Evolutionary conservation across 371 early-diverging fungal species (phyloP), one percentile per base, ranked within the genome.

Genomic region (Phascolomyces articulosus): DNA sequence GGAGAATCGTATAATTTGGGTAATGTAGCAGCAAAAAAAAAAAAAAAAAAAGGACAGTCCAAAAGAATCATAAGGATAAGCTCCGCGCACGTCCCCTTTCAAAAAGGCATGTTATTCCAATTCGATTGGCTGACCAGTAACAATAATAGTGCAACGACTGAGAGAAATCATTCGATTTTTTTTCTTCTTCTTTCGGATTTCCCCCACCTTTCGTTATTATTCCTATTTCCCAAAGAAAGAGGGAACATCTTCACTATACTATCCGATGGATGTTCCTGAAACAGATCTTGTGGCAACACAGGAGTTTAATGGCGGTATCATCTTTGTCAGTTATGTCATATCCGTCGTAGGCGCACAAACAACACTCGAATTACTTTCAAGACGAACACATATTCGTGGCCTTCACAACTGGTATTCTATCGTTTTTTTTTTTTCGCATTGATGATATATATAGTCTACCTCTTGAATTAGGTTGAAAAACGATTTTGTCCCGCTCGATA

Each of bases 331-430:
- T 28, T 70, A 44, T 60, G 21, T 70, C 31, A 63, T 70, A 15
- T 60, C 70, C 2, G 65, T 62, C 31, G 44, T 70, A 40, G 70
- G 70, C 8, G 63, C 70, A 40, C 61, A 61, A 62, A 70, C 66
- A 13, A 63, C 66, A 6, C 59, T 70, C 13, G 70, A 70, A 57
- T 28, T 70, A n/a, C 54, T 70, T 24, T 49, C 62, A 16, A 24
- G 70, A 20, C 58, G 70, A 58, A 70, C 70, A n/a, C 70, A 70
- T 21, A 58, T 70, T 28, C 62, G 53, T 27, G 70, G 70, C 40
- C 18, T 49, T 15, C 56, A 61, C 51, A 70, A 70, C 34, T 70
- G 70, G 70, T 70, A 51, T 23, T n/a, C n/a, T n/a, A n/a, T n/a
- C n/a, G n/a, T n/a, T 44, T 18, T 44, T 16, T 0, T 44, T n/a